Conservation (phyloP, 1,139 yeast species). For the Candida dubliniensis region DNA sequence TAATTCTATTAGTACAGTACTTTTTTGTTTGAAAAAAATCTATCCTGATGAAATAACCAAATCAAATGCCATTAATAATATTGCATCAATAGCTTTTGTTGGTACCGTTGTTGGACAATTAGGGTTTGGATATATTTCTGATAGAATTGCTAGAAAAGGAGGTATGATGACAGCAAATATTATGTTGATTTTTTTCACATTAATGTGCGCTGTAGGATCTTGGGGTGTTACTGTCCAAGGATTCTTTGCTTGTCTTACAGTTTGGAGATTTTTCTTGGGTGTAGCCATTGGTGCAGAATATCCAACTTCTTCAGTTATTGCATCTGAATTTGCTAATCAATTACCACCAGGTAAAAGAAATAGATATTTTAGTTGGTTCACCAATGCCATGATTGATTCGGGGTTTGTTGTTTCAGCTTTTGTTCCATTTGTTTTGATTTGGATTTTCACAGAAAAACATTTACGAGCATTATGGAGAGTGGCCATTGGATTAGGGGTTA, state of each 20-base stretch:
- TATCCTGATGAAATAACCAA: conserved; percentile 63
- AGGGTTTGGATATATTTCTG: conserved; percentile 75
- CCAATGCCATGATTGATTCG: conserved; percentile 81
- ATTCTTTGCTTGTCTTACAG: conserved; percentile 76
- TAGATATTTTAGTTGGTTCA: conserved; percentile 86
- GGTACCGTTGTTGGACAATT: conserved; percentile 92
- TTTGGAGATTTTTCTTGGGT: conserved; percentile 84
- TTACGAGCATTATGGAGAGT: conserved; percentile 88
- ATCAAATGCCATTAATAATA: conserved; percentile 72
- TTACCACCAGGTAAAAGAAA: conserved; percentile 82
- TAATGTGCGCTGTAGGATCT: conserved; percentile 72
- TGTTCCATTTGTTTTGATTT: conserved; percentile 80
- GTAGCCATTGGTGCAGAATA: conserved; percentile 88
- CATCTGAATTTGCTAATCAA: conserved; percentile 85
- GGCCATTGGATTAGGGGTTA: conserved; percentile 89
- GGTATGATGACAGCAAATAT: conserved; percentile 80
- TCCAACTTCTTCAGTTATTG: conserved; percentile 90
- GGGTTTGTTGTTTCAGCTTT: conserved; percentile 86
- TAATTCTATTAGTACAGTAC: conserved; percentile 75
- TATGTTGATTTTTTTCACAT: conserved; percentile 71
- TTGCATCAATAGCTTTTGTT: conserved; percentile 85
- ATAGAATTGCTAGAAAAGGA: conserved; percentile 70
- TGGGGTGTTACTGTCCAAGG: conserved; percentile 81
- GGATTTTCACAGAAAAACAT: conserved; percentile 75
- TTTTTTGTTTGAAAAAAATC: conserved; percentile 61